Evolutionary conservation across 2,329 filamentous ascomycete species (phyloP), one percentile per base, ranked within the genome.

Genomic region (Botrytis fabae): DNA sequence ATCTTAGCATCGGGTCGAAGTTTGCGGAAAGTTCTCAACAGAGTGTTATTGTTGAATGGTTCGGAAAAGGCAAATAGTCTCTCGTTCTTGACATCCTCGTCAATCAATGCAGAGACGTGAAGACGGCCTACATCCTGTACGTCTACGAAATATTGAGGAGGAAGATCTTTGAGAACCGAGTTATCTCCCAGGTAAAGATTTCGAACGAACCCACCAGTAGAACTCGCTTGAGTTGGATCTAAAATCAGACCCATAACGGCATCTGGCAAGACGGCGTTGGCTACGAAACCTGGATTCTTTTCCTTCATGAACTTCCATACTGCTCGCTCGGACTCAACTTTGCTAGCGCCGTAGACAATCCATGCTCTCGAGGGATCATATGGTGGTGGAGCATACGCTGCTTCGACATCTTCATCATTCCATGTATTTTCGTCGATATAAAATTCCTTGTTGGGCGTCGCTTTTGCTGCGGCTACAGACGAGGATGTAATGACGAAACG

Each of bases 401-500:
- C 59, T 38, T 81, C 75, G 25, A 82, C 73, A 10, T 78, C 79
- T 2, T 73, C 74, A 20, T 83, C 80, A 61, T 83, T 83, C 82
- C 81, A 85, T 0, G 76, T 81, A 25, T 81, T 79, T 25, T 73
- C 22, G 54, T 76, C 75, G 25, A 79, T 75, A 28, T 77, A 73
- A 3, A 77, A 76, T 6, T 78, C 72, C 1, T 76, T 75, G 12
- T 77, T 77, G 0, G 75, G 74, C 4, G 72, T 76, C 4, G 79
- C 69, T 7, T 73, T 74, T 0, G 80, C 76, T 2, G 77, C 75
- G 0, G 81, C 79, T 4, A 57, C 68, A 3, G 63, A 71, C 0
- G 81, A 83, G 32, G 79, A 81, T 0, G 83, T 84, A 65, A 81
- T 78, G 7, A 86, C 82, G 69, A 85, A 82, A 1, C 82, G 78